Evolutionary conservation across 1,284 basidiomycete genomes (phyloP).

Genomic region (Ustilago shanxiensis): DNA sequence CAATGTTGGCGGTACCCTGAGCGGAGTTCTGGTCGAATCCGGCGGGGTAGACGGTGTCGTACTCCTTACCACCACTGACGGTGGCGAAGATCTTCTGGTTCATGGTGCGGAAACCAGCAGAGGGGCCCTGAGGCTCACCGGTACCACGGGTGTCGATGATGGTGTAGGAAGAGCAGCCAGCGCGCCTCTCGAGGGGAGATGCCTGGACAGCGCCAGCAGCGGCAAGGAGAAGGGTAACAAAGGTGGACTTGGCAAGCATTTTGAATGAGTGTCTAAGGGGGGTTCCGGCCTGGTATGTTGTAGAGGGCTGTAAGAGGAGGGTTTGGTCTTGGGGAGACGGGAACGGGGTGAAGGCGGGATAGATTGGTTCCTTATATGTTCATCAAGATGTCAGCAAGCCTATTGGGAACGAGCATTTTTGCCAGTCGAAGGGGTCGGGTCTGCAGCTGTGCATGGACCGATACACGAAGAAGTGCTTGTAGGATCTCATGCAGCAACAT

Average conservation of each 20-base stretch:
- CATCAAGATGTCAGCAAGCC: background rate
- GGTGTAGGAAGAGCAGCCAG: conserved; percentile 37
- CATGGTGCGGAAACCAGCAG: conserved; percentile 53
- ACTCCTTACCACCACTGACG: conserved; percentile 49
- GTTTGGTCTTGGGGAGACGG: background rate
- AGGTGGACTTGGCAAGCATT: conserved; percentile 28
- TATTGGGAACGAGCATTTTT: background rate
- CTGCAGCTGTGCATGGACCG: background rate
- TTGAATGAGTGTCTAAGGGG: background rate
- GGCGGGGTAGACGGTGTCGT: conserved; percentile 68
- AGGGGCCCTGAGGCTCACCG: conserved; percentile 64
- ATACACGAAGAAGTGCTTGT: background rate
- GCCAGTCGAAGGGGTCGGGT: background rate
- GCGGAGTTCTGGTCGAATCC: conserved; percentile 54
- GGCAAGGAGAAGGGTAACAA: conserved; percentile 17
- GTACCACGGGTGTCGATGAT: conserved; percentile 69
- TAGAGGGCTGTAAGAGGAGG: background rate
- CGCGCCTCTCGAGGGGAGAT: conserved; percentile 21
- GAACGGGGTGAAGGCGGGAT: background rate
- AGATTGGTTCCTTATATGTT: background rate
- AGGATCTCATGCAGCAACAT: conserved; percentile 7
- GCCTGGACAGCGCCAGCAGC: conserved; percentile 22
- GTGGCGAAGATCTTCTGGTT: conserved; percentile 38
- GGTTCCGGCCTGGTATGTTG: background rate
- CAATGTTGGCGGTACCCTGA: conserved; percentile 56